Base-by-base conservation (phyloP, 1,284 basidiomycete species). In the Taiwanofungus camphoratus region DNA sequence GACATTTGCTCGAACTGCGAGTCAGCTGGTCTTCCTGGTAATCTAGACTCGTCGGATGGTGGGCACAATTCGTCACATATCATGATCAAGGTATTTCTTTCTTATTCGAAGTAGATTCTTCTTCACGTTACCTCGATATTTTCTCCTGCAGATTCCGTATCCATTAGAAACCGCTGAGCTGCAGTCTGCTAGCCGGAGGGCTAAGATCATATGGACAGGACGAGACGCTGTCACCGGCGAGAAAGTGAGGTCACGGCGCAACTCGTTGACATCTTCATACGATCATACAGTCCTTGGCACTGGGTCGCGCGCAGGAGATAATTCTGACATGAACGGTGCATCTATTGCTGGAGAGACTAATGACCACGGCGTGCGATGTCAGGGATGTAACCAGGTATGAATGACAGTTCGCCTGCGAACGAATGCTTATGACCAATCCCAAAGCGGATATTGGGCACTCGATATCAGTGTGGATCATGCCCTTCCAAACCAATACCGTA, bases 1-100 rank as follows among this genome's bases (percentile, higher is more conserved):
- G 87, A 90, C 54, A 89, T 94, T 15, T 95, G 92, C 57, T 78
- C 84, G 15, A 90, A 92, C 54, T 95, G 92, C 61, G 92, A 94
- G 61, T 82, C 82, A 3, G 86, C 82, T 8, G 88, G 89, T 13
- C 70, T 92, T 13, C 85, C 86, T 3, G 87, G 85, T 2, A 87
- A 88, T 49, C 63, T 89, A 5, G 82, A 88, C 49, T 81, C 83
- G 0, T 68, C 75, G 1, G 84, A 88, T 34, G 82, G 79, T 6
- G 86, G 84, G 0, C 87, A 90, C 53, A 74, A 73, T 45, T 87
- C 84, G 7, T 85, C 85, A 4, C 92, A 95, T 58, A 91, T 93
- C 54, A 79, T 93, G 76, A 90, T 95, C 65, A 94, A 95, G 79
- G 90, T 88, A 43, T 42, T 43, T 46, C 15, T 35, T 21, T 20